phyloP scores from a whole-genome alignment of 208 protist species.

The Wallacemonas sp. region DNA sequence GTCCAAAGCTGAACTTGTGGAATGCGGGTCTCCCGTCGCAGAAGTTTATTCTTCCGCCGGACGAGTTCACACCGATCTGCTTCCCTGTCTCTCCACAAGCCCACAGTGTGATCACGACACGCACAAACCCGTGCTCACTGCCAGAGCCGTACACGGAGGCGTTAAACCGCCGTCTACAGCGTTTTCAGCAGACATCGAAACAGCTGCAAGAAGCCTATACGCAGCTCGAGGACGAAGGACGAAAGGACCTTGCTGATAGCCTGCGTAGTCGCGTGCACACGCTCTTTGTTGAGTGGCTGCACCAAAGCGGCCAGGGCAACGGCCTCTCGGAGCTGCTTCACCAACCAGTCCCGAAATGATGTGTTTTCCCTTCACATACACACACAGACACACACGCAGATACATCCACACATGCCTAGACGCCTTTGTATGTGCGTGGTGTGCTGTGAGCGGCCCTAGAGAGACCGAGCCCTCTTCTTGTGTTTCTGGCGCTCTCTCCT shows the following conservation, averaged over 20 bases:
- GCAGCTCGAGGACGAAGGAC: conserved; percentile 62
- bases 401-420: too few species aligned
- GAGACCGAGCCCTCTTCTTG: too few species aligned
- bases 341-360: neutral
- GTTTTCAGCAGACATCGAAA: conserved; percentile 76
- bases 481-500: neutral
- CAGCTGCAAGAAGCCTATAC: conserved; percentile 60
- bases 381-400: too few species aligned
- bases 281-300: conserved; percentile 87
- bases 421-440: too few species aligned
- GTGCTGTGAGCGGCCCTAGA: too few species aligned
- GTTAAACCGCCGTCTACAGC: conserved; percentile 53
- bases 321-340: conserved; percentile 69
- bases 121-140: conserved; percentile 77
- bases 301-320: conserved; percentile 72
- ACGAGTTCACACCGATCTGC: conserved; percentile 74
- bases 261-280: conserved; percentile 68
- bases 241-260: conserved; percentile 65
- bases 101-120: conserved; percentile 61
- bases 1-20: conserved; percentile 85
- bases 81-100: conserved; percentile 67
- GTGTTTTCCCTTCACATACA: too few species aligned
- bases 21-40: conserved; percentile 74
- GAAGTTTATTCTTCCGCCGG: conserved; percentile 68
- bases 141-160: conserved; percentile 72